Base-by-base conservation (phyloP, 106 monocot species). In the Posidonia australis region DNA sequence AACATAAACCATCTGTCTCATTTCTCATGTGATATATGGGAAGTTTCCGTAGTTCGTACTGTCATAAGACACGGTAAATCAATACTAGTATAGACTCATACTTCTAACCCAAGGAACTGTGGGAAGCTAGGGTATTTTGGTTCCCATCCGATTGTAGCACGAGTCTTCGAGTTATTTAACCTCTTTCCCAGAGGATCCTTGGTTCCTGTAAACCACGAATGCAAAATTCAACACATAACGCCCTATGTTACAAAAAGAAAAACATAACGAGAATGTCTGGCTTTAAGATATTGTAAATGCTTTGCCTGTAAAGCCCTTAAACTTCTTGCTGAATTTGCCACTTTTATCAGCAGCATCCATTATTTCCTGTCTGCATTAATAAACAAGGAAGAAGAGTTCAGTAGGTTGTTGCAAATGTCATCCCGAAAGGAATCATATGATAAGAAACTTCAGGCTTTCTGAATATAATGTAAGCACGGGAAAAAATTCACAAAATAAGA, bases 281-380 rank as follows among this genome's bases (percentile, higher is more conserved):
- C 36, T 36, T 36, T 7, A 36, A 36, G 36, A 36, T 2, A 36
- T 36, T 4, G 17, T 30, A 21, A 16, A 30, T 9, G 20, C 9
- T 23, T 68, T 70, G 54, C 92, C 92, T 60, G 84, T 93, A 66
- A 93, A 93, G 22, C 67, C 78, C 44, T 85, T 44, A 52, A 93
- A 93, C 45, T 81, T 68, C 74, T 75, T 77, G 68, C 42, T 79
- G 48, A 83, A 93, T 60, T 83, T 85, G 22, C 88, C 79, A 64
- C 92, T 88, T 72, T 19, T 64, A 24, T 82, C 80, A 59, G 83
- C 92, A 49, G 29, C 62, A 70, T 93, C 88, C 88, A 88, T 88
- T 65, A 93, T 44, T 73, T 93, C 85, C 68, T 83, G 80, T 78
- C 92, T 93, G 79, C 45, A 74, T 29, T n/a, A 22, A 44, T 10